Base-by-base conservation (phyloP, 495 filamentous ascomycete genomes). In the Penicillium lividum region DNA sequence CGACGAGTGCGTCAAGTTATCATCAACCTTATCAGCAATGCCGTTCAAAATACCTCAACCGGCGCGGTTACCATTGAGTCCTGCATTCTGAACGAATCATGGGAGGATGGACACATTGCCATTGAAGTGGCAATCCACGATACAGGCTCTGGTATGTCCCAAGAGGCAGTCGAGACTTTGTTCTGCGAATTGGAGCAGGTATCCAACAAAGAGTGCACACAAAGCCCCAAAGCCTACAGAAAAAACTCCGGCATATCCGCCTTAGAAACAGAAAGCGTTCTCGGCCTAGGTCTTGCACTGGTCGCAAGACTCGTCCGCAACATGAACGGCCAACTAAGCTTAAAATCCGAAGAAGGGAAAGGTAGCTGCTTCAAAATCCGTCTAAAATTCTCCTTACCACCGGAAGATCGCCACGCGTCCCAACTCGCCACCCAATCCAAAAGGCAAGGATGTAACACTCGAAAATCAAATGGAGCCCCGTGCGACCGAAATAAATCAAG, bases 111-210 rank as follows among this genome's bases (percentile, higher is more conserved):
- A 4, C 77, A 79, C 6, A 82, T 84, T n/a, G 80, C 82, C 3
- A 71, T 96, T 7, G 90, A 95, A 66, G 80, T 97, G 33, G 81
- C 80, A 0, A 79, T 96, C 9, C 74, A 89, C 45, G 92, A 97
- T 63, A 90, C 91, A 3, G 92, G 92, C 3, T 73, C 72, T 50
- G 92, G 92, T 11, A 96, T 97, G 86, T 85, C 77, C 11, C 73
- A 83, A n/a, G 75, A 82, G 38, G 85, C 88, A 57, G 75, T 93
- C 4, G 91, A 96, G 60, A 77, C 79, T 3, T 76, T 97, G 1
- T 97, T 97, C 69, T 81, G 86, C 58, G 90, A 96, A 45, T 74
- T 97, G 3, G 92, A 97, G 67, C 89, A 96, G 68, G 89, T 95
- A 1, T 86, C 86, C 30, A 81, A 78, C 4, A 86, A 86, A 51